phyloP scores from a whole-genome alignment of 768 basidiomycete genomes.

The Fistulinella prunicolor region DNA sequence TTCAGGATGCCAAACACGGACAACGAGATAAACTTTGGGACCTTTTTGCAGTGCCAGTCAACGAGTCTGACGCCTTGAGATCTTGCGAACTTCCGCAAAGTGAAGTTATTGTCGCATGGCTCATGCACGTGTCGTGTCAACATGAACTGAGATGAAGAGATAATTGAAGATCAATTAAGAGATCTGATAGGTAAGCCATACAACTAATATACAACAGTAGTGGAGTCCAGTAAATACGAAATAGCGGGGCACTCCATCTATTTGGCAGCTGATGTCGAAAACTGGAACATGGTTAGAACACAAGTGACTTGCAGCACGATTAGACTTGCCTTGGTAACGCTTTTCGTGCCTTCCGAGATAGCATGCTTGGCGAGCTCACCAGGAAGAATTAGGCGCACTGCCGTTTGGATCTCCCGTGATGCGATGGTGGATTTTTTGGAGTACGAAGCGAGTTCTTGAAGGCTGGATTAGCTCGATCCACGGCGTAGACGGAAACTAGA shows the following conservation, averaged over 20 bases:
- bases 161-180: constrained; percentile 23
- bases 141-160: background rate
- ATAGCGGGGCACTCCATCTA: constrained; percentile 23
- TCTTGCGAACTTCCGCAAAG: too few species aligned
- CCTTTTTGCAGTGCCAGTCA: background rate
- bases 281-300: constrained; percentile 24
- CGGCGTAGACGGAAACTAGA: constrained; percentile 4
- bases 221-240: constrained; percentile 15
- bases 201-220: constrained; percentile 34
- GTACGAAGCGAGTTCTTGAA: constrained; percentile 88
- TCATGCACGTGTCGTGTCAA: too few species aligned
- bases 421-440: constrained; percentile 99
- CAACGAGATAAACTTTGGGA: background rate
- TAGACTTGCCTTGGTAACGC: constrained; percentile 53
- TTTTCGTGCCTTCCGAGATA: constrained; percentile 90
- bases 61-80: too few species aligned
- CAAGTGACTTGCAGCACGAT: background rate
- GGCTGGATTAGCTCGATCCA: background rate
- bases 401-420: constrained; percentile 96
- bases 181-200: constrained; percentile 25
- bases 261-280: constrained; percentile 46
- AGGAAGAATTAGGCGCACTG: constrained; percentile 92
- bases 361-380: constrained; percentile 99
- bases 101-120: too few species aligned
- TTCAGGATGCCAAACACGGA: background rate